Conservation (phyloP, 371 early-diverging fungal species). For the Blakeslea trispora region DNA sequence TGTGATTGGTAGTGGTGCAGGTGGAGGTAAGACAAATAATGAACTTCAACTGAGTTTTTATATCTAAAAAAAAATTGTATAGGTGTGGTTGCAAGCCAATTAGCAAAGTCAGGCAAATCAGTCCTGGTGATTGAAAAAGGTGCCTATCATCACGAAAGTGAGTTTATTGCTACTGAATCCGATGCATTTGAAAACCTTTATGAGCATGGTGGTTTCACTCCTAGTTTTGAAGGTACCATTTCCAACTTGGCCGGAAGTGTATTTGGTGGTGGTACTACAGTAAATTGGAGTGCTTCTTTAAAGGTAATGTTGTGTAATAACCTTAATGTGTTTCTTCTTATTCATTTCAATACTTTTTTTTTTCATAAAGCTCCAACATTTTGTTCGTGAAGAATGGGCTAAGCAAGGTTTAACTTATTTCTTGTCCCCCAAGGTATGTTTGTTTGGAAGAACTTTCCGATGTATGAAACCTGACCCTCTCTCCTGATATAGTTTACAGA, state of each 20-base stretch:
- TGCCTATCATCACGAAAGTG: slow-evolving; percentile 48
- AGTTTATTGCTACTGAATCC: slow-evolving; percentile 49
- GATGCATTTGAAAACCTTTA: slow-evolving; percentile 43
- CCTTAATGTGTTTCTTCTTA: background rate
- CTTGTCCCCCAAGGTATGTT: slow-evolving; percentile 33
- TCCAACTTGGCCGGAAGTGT: slow-evolving; percentile 46
- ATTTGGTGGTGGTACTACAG: slow-evolving; percentile 70
- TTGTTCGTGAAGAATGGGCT: slow-evolving; percentile 77
- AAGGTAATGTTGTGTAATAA: slow-evolving; percentile 29
- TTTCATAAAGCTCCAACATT: slow-evolving; percentile 51
- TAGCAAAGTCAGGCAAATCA: slow-evolving; percentile 60
- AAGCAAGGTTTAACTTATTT: slow-evolving; percentile 63
- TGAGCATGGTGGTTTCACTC: slow-evolving; percentile 36
- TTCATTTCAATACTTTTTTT: too few species aligned
- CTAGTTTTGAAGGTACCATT: slow-evolving; percentile 42
- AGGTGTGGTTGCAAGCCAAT: slow-evolving; percentile 60
- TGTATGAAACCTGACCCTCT: too few species aligned
- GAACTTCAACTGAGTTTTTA: background rate
- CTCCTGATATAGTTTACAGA: slow-evolving; percentile 21
- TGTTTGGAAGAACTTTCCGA: too few species aligned
- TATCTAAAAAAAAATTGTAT: background rate
- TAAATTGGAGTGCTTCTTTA: slow-evolving; percentile 63
- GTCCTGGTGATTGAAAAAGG: slow-evolving; percentile 77
- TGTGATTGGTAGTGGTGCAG: slow-evolving; percentile 71
- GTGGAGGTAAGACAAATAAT: slow-evolving; percentile 46